Base-by-base conservation (phyloP, 2,329 filamentous ascomycete genomes). In the Xylariales sp. region DNA sequence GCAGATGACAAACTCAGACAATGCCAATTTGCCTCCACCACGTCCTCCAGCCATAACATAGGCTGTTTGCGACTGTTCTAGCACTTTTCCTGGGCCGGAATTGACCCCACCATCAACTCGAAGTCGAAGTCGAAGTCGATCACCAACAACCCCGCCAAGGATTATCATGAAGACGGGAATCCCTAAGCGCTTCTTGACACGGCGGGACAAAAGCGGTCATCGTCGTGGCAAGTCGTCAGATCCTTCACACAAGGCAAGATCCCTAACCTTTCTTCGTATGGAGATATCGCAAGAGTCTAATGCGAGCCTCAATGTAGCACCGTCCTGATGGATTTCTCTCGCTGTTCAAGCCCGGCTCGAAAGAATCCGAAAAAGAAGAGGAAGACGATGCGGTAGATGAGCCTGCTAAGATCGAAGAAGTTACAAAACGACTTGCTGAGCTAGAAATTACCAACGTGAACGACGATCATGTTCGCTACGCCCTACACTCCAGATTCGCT, bases 141-240 rank as follows among this genome's bases (percentile, higher is more conserved):
- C n/a, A 14, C 14, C 21, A 28, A 18, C 35, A 18, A 25, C 36
- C 36, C 36, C 45, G 45, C 38, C 40, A 45, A 48, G 43, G 34
- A 32, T 47, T 45, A 70, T 51, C 56, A 78, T 78, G 70, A 78
- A 75, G 63, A 63, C 49, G 27, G 41, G 55, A 33, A 56, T 75
- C 45, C 72, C 73, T 36, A 80, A 77, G 58, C 80, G 83, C 54
- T 82, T 88, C 59, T 78, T 86, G 46, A 86, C 78, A 61, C 71
- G 83, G 51, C 78, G 83, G 51, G 84, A 87, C 55, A 88, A 78
- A 64, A 72, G 71, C 60, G 70, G 66, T 27, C 73, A 78, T 50
- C 68, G 67, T 44, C 72, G 76, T 45, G 71, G 69, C 54, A 78
- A 74, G 53, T 80, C 76, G 34, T 68, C 70, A 15, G 74, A 80